These are phyloP conservation scores for Fusarium sp. DNA, from an alignment of 2,329 filamentous ascomycete species.

Conservation along the genomic window DNA sequence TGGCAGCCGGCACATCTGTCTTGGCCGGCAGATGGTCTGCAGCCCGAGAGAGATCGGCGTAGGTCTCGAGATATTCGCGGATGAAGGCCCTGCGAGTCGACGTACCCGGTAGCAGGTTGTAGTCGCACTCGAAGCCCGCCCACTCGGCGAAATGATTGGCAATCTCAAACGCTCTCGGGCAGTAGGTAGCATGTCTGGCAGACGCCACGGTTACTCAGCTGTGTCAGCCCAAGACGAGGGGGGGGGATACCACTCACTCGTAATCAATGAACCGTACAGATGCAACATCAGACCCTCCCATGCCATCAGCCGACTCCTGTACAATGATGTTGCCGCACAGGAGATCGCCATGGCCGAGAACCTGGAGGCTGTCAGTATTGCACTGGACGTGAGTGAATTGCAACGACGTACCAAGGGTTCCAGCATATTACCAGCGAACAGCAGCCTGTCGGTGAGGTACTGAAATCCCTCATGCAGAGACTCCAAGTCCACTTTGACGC, in stretches of 20 bases:
- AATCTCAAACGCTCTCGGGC: constrained; percentile 37
- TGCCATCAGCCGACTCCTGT: constrained; percentile 17
- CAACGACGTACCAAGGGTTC: constrained; percentile 32
- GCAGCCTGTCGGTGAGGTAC: constrained; percentile 19
- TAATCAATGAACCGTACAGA: constrained; percentile 41
- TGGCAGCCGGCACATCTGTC: constrained; percentile 7
- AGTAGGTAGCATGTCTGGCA: constrained; percentile 39
- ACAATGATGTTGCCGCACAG: constrained; percentile 40
- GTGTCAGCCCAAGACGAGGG: not conserved
- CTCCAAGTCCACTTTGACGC: constrained; percentile 9
- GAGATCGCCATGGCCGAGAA: constrained; percentile 40
- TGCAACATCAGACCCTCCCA: constrained; percentile 1
- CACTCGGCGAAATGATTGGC: constrained; percentile 43
- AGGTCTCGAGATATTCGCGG: constrained; percentile 29
- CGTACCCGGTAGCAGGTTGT: constrained; percentile 23
- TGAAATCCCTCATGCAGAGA: constrained; percentile 29
- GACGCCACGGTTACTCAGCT: not conserved
- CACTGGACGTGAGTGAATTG: not conserved
- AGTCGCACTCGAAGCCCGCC: constrained; percentile 39
- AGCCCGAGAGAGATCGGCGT: constrained; percentile 13
- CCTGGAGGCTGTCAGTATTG: constrained; percentile 7
- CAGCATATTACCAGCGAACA: constrained; percentile 13
- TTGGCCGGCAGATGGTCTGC: not conserved
- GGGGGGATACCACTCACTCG: constrained; percentile 31
- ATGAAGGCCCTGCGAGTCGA: constrained; percentile 34